Base-by-base conservation (phyloP, 306 rosid species). In the Chamaecrista fasciculata region DNA sequence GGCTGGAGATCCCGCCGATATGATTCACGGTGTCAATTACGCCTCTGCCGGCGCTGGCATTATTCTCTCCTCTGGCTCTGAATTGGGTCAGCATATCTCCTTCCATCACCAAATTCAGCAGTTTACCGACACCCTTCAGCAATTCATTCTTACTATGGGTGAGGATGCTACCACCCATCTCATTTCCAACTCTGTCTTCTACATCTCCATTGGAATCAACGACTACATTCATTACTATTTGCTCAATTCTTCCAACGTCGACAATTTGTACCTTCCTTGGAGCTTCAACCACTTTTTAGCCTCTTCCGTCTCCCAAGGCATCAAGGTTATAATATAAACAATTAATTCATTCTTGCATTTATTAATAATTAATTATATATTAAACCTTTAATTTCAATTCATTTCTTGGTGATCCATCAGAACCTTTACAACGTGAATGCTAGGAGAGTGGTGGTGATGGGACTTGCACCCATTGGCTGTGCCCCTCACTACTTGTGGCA, bases 11-110 rank as follows among this genome's bases (percentile, higher is more conserved):
- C 82, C 79, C 56, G 63, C 82, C 48, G 89, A 86, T 71, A 90
- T 88, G 97, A 74, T 85, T 51, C 88, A 76, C 2, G 98, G 96
- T 2, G 86, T 93, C 8, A 93, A 90, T 79, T 93, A 83, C 39
- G 97, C 97, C 50, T 93, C 98, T 59, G 98, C 98, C 33, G 94
- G 86, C 19, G 98, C 98, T 26, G 97, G 98, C 50, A 78, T 94
- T 39, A 94, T 94, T 65, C 83, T 83, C 81, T 73, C 89, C 1
- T 90, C 90, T 70, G 98, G 98, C 6, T 86, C 96, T 25, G 98
- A 92, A 70, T 84, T 92, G 96, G 98, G 98, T 51, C 96, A 87
- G 62, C 95, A 88, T 71, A 84, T 92, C 73, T 87, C 96, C 20
- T 71, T 92, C 31, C 31, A 82, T 26, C 96, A 90, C 66, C 96